Evolutionary conservation across 345 rosid genomes (phyloP).

Genomic region (Excoecaria agallocha): DNA sequence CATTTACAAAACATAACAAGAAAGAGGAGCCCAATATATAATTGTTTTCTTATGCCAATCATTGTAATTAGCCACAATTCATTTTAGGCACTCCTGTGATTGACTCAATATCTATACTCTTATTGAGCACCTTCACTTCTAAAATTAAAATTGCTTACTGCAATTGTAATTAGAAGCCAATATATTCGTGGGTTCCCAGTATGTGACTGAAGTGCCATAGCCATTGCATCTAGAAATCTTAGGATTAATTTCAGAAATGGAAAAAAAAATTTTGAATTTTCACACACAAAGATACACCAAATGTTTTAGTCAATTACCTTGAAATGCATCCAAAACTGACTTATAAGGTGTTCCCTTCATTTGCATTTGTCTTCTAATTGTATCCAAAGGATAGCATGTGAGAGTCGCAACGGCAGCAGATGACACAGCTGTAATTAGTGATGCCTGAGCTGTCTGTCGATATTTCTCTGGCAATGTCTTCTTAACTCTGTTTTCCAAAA

Average conservation of each 20-base stretch:
- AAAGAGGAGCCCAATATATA: not conserved
- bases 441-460: conserved; percentile 67
- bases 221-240: not conserved
- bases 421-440: conserved; percentile 77
- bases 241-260: not conserved
- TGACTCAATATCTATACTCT: not conserved
- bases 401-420: conserved; percentile 86
- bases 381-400: conserved; percentile 94
- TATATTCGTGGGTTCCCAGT: not conserved
- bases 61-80: not conserved
- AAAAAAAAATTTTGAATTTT: not conserved
- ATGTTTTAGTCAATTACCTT: conserved; percentile 39
- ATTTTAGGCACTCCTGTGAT: not conserved
- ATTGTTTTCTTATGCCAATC: not conserved
- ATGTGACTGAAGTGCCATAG: not conserved
- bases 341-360: conserved; percentile 87
- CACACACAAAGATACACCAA: not conserved
- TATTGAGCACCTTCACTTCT: not conserved
- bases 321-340: conserved; percentile 77
- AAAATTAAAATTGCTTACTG: not conserved
- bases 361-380: conserved; percentile 98
- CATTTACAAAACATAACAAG: not conserved
- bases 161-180: not conserved
- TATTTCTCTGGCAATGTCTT: conserved; percentile 85
- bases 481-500: conserved; percentile 63